Evolutionary conservation across 2,329 filamentous ascomycete genomes (phyloP).

Genomic region (Colletotrichum liaoningense): DNA sequence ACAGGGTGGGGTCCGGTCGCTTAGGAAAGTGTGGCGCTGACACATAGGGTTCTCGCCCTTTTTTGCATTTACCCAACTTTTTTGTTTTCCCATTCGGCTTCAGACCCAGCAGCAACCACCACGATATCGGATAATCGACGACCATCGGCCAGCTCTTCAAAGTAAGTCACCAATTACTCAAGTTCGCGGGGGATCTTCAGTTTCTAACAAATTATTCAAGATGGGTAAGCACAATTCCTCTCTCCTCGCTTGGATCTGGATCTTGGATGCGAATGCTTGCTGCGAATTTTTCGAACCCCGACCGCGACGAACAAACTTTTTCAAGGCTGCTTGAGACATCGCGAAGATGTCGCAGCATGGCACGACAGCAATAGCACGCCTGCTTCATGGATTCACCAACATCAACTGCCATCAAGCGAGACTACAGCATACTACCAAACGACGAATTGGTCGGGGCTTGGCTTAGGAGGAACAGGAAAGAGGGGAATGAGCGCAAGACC

Average conservation of each 20-base stretch:
- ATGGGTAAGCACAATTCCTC: slow-evolving; percentile 67
- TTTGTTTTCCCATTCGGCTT: slow-evolving; percentile 23
- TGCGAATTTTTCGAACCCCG: slow-evolving; percentile 7
- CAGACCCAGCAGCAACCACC: slow-evolving; percentile 35
- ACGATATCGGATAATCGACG: slow-evolving; percentile 37
- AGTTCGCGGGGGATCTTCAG: slow-evolving; percentile 6
- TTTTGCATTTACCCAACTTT: slow-evolving; percentile 25
- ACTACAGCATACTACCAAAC: no score
- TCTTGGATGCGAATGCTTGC: slow-evolving; percentile 18
- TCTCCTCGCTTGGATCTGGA: background rate
- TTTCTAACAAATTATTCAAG: slow-evolving; percentile 58
- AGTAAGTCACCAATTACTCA: slow-evolving; percentile 32
- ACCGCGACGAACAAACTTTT: slow-evolving; percentile 26
- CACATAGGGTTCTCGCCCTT: slow-evolving; percentile 15
- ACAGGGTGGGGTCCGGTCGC: slow-evolving; percentile 2
- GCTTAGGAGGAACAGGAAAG: background rate
- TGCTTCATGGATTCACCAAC: background rate
- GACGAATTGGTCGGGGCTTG: background rate
- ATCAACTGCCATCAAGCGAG: background rate
- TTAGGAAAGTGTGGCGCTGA: slow-evolving; percentile 16
- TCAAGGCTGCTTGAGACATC: background rate
- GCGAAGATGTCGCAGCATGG: background rate
- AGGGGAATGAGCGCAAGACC: background rate
- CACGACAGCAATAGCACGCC: background rate
- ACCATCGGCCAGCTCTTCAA: slow-evolving; percentile 38